Evolutionary conservation across 768 basidiomycete species (phyloP), one percentile per base, ranked within the genome.

Genomic region (Pisolithus albus): DNA sequence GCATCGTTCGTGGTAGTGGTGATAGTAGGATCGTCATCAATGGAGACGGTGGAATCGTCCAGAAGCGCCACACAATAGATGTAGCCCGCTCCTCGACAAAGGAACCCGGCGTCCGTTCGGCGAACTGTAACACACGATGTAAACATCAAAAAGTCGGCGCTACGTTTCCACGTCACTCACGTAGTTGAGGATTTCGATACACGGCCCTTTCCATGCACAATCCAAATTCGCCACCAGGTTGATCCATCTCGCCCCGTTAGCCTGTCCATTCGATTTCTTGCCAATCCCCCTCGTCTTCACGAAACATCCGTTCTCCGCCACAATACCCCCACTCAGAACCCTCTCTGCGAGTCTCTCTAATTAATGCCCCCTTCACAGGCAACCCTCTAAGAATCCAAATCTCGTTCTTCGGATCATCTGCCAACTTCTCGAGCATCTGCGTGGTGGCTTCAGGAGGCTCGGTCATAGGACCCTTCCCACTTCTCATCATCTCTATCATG

Each of bases 301-400:
- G 63, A 82, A 92, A 64, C 91, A 92, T 2, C 91, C 91, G 54
- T 93, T 91, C 72, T 93, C 91, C 0, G 89, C 88, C 76, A 91
- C 83, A 53, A 92, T 81, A 16, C 91, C 91, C 48, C 92, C 70
- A 37, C 75, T 75, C 1, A 86, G 86, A 11, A 83, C 73, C 54
- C 71, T 69, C 52, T 76, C 75, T 13, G 78, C 80, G 23, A 92
- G 70, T 47, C 74, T 73, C 58, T 87, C 85, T 51, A 93, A 62
- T 24, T 51, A 93, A 62, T 24, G 80, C 76, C 11, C 78, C 81
- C 52, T 74, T 76, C 24, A 84, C 73, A 10, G 81, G 77, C 46
- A 92, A 63, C 7, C 89, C 88, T 61, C 88, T 90, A 55, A 92
- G 69, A 52, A 91, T 55, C 88, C 88, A 92, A 34, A 92, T 84